Evolutionary conservation across 306 rosid genomes (phyloP).

Genomic region (Trifolium fragiferum): DNA sequence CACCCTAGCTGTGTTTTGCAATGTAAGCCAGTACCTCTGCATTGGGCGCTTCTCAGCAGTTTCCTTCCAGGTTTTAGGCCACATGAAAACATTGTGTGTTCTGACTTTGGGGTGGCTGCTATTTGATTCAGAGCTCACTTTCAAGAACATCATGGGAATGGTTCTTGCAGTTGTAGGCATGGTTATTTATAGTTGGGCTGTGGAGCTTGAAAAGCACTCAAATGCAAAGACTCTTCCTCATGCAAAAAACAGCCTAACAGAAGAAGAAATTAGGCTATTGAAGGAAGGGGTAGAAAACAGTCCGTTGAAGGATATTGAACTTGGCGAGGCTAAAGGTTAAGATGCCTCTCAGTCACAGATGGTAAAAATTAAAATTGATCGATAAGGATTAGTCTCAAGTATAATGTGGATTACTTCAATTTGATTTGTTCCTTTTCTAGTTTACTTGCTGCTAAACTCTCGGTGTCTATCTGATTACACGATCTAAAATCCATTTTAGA

Average conservation of each 20-base stretch:
- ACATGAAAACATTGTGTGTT: conserved; percentile 94
- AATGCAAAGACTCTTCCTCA: conserved; percentile 51
- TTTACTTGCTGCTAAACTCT: neutral
- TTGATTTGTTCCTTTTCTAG: neutral
- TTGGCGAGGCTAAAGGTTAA: conserved; percentile 11
- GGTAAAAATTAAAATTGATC: neutral
- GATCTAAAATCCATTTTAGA: neutral
- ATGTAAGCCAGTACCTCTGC: conserved; percentile 94
- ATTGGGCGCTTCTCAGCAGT: conserved; percentile 94
- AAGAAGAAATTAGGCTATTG: conserved; percentile 72
- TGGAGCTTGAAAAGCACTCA: conserved; percentile 68
- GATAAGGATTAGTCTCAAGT: neutral
- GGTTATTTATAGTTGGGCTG: conserved; percentile 96
- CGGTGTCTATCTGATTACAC: neutral
- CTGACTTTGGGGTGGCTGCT: conserved; percentile 93
- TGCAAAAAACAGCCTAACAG: conserved; percentile 77
- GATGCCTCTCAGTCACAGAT: neutral
- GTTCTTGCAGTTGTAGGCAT: conserved; percentile 78
- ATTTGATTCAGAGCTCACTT: conserved; percentile 82
- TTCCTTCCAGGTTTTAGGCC: conserved; percentile 95
- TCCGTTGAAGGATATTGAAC: conserved; percentile 11
- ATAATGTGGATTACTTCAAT: conserved; percentile 2
- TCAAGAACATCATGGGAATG: conserved; percentile 92
- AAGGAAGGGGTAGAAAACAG: conserved; percentile 1
- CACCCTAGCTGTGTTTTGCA: conserved; percentile 84